Evolutionary conservation across 352 stramenopile species (phyloP), one percentile per base, ranked within the genome.

Genomic region (Globisporangium paddicum): DNA sequence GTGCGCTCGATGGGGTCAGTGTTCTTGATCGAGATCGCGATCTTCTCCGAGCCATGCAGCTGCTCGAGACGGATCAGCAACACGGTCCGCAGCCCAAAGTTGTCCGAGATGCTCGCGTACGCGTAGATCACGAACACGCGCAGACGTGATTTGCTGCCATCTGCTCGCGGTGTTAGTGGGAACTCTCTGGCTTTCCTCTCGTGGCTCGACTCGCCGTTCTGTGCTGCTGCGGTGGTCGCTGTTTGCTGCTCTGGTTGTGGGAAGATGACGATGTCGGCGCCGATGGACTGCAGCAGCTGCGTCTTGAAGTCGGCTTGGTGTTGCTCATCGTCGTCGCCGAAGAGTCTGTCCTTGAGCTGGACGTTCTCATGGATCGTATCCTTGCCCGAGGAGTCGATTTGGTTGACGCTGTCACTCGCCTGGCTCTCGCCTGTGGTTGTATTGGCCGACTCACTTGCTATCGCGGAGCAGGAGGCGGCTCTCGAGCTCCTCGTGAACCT

Each of bases 1-100:
- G 64, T 66, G n/a, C 68, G 73, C 37, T 81, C 67, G 13, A 89
- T 59, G 5, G 79, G 82, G 35, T 89, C 79, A 14, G 82, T 91
- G 40, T 83, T 89, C 62, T 87, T 87, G 25, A 91, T 65, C 0
- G 69, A 68, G 42, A 91, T 75, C 6, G 67, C 71, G 44, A 91
- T 73, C 58, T 89, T 79, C 47, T 89, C 82, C 11, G 79, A 89
- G 32, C 67, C 77, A 21, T 85, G 73, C 0, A 91, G 71, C 58
- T 88, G 82, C 58, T 91, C 82, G 51, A 91, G 68, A 5, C 77
- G 65, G 1, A 89, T 56, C 23, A 91, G 48, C 21, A 91, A 41
- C 40, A 91, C 70, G 5, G 78, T 87, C 14, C 69, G 69, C 2
- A 82, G 57, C 0, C 51, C 64, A 35, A 64, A 79, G n/a, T 66